phyloP scores from a whole-genome alignment of 805 yeast species.

The Starmera amethionina region DNA sequence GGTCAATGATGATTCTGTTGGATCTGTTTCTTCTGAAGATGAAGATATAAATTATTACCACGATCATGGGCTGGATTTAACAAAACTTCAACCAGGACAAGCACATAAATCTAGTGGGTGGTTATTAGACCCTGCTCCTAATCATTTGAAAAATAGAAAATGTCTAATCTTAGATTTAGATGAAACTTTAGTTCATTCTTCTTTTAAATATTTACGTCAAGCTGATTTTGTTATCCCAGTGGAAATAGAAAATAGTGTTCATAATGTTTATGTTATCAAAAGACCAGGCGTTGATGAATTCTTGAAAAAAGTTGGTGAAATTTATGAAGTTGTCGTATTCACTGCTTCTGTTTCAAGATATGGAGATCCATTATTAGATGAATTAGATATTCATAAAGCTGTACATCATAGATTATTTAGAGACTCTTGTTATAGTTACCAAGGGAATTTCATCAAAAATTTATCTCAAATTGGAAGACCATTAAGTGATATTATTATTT shows the following conservation, averaged over 20 bases:
- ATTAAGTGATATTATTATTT: constrained; percentile 70
- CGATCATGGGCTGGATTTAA: constrained; percentile 43
- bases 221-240: constrained; percentile 98
- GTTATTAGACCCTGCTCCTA: constrained; percentile 48
- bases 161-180: constrained; percentile 89
- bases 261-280: constrained; percentile 91
- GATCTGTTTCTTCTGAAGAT: constrained; percentile 2
- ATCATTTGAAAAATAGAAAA: constrained; percentile 51
- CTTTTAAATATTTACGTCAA: constrained; percentile 82
- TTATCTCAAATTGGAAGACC: constrained; percentile 93
- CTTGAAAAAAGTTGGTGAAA: constrained; percentile 67
- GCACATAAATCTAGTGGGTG: constrained; percentile 54
- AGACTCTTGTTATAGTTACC: constrained; percentile 88
- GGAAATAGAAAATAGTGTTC: constrained; percentile 86
- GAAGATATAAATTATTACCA: constrained; percentile 15
- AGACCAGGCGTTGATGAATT: constrained; percentile 98
- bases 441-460: constrained; percentile 92
- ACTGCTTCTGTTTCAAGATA: constrained; percentile 94
- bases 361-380: constrained; percentile 91
- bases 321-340: constrained; percentile 92
- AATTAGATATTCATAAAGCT: constrained; percentile 62
- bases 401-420: constrained; percentile 90
- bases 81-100: constrained; percentile 65
- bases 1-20: not conserved
- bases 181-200: constrained; percentile 93